Evolutionary conservation across 306 rosid species (phyloP).

Genomic region (Begonia peltatifolia): DNA sequence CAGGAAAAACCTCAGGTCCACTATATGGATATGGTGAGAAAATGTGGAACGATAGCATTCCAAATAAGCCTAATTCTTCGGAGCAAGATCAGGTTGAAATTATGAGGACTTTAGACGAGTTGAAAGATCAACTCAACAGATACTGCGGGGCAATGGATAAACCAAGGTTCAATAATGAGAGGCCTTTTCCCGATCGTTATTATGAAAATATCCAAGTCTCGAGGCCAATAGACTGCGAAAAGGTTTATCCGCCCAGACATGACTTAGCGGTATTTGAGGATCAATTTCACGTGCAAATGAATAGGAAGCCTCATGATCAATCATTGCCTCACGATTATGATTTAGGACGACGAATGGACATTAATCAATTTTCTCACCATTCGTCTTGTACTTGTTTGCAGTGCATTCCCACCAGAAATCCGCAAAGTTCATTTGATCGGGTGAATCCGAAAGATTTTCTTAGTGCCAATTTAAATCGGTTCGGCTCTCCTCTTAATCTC

Average conservation of each 20-base stretch:
- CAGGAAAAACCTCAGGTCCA: too few relatives aligned
- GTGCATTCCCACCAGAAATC: constrained; percentile 16
- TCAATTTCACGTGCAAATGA: constrained; percentile 17
- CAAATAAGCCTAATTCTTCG: too few relatives aligned
- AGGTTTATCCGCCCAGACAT: constrained; percentile 16
- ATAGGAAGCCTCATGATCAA: constrained; percentile 13
- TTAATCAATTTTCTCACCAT: constrained; percentile 8
- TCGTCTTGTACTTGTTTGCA: constrained; percentile 20
- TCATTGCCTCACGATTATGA: neutral
- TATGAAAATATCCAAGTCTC: neutral
- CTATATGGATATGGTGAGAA: too few relatives aligned
- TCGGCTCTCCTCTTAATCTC: too few relatives aligned
- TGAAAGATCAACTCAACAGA: constrained; percentile 25
- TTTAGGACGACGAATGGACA: too few relatives aligned
- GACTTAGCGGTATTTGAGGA: neutral
- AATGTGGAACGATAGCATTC: too few relatives aligned
- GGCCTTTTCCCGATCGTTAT: constrained; percentile 18
- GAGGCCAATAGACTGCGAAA: too few relatives aligned
- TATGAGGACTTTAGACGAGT: constrained; percentile 21
- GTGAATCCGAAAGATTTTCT: too few relatives aligned
- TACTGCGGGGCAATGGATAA: constrained; percentile 19
- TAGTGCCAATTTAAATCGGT: too few relatives aligned
- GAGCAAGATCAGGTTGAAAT: constrained; percentile 3
- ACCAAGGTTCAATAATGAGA: constrained; percentile 15
- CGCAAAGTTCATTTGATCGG: too few relatives aligned